Evolutionary conservation across 495 filamentous ascomycete genomes (phyloP), one percentile per base, ranked within the genome.

Genomic region (Cercophora sp.): DNA sequence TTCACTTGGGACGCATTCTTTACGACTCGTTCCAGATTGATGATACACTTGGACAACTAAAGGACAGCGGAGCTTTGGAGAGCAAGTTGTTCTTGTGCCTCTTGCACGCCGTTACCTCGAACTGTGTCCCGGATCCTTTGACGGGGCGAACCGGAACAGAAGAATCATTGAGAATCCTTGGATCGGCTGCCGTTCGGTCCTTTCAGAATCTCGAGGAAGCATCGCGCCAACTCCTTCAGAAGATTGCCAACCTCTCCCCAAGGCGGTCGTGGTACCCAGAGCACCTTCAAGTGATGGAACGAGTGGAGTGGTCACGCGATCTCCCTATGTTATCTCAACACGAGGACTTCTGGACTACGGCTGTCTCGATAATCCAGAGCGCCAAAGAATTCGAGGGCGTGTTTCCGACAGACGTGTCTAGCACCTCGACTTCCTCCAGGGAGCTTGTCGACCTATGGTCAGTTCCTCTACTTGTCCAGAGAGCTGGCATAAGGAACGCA

Each of bases 311-410:
- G 50, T 15, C 15, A 1, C 4, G n/a, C 18, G 26, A 8, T 0
- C 50, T 44, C 0, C 50, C 29, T 1, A 3, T 25, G 6, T n/a
- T 52, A 8, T 52, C 50, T 1, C 50, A 52, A 10, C 27, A 52
- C 1, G 50, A 52, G 5, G 39, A 23, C 6, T 52, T 52, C 9
- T 36, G 37, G 50, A 19, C 6, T 8, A 20, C 11, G 13, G 39
- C 39, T 1, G 27, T 25, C 1, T 11, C 13, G 0, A 39, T 52
- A 24, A 13, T 26, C 6, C 27, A 52, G 5, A n/a, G 45, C 15
- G 16, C 23, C 34, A 37, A n/a, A 37, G 1, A 1, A 8, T 50
- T 50, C n/a, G 11, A n/a, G 1, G 34, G 26, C 2, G 8, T 26
- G 25, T 36, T 50, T 16, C n/a, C n/a, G n/a, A n/a, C n/a, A n/a